Base-by-base conservation (phyloP, 2,329 filamentous ascomycete species). In the Scortechinia acanthostroma region DNA sequence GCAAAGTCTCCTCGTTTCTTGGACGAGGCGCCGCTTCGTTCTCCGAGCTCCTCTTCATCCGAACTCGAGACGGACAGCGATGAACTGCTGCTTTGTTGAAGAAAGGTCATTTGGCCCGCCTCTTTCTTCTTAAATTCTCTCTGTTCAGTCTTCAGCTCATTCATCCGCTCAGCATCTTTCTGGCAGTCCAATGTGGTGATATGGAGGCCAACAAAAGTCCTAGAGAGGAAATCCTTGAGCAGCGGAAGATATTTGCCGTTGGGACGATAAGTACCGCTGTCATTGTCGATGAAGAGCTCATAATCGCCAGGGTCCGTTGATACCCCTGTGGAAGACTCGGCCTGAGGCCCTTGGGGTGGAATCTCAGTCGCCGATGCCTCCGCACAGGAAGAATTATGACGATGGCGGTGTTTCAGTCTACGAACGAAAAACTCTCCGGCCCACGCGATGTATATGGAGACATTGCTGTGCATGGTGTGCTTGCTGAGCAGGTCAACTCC, bases 391-490 rank as follows among this genome's bases (percentile, higher is more conserved):
- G 46, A 51, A 43, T n/a, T 10, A 30, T 30, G 25, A 10, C 25
- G 25, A 30, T 30, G 25, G 10, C 17, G 35, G 35, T 40, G 35
- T 17, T 13, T 49, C 33, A 78, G 66, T 4, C 76, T 69, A 16
- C 82, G 71, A 47, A 88, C 68, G 62, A 87, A 86, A 60, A 88
- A 88, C 52, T 88, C 83, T 43, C 83, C 83, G 5, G 76, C 79
- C 55, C 77, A 87, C 22, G 83, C 83, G 46, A 87, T 81, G 56
- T 87, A 86, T n/a, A 83, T 78, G 45, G 74, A 78, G 2, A 87
- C 83, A 56, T 87, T 76, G 58, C 80, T 84, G 61, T 88, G 83
- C 80, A 88, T 86, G 46, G 81, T 86, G 58, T 88, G 83, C 55
- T 88, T 88, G 53, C 75, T 81, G 51, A 88, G 61, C 59, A 88